Base-by-base conservation (phyloP, 306 rosid species). In the Vicia faba region DNA sequence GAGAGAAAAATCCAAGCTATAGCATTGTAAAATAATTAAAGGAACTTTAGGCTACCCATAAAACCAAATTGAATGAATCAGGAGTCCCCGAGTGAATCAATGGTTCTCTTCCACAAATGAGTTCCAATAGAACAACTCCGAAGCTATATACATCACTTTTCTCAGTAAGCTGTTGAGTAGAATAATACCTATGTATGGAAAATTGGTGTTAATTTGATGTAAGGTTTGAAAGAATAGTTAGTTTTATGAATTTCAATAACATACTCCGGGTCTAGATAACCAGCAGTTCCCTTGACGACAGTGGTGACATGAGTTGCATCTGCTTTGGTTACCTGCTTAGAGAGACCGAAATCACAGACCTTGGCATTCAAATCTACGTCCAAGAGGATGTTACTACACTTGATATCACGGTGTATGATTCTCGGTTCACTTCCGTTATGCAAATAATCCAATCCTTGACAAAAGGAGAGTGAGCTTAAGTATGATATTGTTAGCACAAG, bases 181-280 rank as follows among this genome's bases (percentile, higher is more conserved):
- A 73, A 69, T 89, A 92, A 40, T 89, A 92, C 79, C 96, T 92
- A 80, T 49, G 26, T 28, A 79, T 46, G 6, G 25, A 55, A 59
- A 61, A 39, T 11, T 16, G 4, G 16, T 7, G 14, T 68, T 16
- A 23, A 31, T 36, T 35, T 33, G 18, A 57, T 2, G 46, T 5
- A 33, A 40, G 14, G 10, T 38, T 46, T 38, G 11, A 0, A 18
- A 2, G 67, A 38, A 73, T 14, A 57, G 8, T 19, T 20, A 39
- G 5, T 40, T 40, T 61, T 25, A 62, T 40, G 19, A 43, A 15
- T 56, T 39, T 43, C 1, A 3, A 62, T 45, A 74, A 57, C 88
- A 10, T 92, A 92, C 98, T 92, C 98, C 11, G 98, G 98, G 82
- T 92, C 98, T 3, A 92, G 87, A 79, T 92, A 92, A 11, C 98